phyloP scores from a whole-genome alignment of 2,329 filamentous ascomycete species.

The Alternaria viburni region DNA sequence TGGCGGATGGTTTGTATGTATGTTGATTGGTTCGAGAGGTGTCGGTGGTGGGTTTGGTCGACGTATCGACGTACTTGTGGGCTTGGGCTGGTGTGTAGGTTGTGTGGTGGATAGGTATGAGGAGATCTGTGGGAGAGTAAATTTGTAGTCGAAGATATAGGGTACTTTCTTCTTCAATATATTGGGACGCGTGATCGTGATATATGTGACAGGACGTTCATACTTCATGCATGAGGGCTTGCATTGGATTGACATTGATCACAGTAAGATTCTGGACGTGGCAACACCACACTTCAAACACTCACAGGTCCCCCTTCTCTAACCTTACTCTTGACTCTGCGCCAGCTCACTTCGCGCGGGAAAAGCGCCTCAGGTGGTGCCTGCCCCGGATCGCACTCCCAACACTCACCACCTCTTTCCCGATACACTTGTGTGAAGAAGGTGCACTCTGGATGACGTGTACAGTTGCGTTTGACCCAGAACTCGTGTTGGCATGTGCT shows the following conservation, averaged over 20 bases:
- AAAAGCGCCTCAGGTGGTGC: constrained; percentile 31
- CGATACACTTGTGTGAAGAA: constrained; percentile 24
- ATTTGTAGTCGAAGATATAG: not conserved
- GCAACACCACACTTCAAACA: not conserved
- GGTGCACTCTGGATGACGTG: constrained; percentile 19
- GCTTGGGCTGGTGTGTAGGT: not conserved
- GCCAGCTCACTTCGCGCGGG: constrained; percentile 24
- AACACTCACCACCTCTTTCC: constrained; percentile 28
- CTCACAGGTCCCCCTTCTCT: constrained; percentile 1
- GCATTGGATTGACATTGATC: not conserved
- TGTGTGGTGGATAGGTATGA: not conserved
- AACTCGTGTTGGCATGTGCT: constrained; percentile 25
- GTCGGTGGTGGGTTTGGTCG: not conserved
- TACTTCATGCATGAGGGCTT: not conserved
- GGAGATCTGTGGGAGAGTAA: not conserved
- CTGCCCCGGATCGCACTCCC: constrained; percentile 31
- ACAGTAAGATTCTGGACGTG: not conserved
- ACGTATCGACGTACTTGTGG: not conserved
- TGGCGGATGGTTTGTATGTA: not conserved
- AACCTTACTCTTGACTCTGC: constrained; percentile 12
- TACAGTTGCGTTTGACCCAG: constrained; percentile 27
- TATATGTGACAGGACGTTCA: not conserved
- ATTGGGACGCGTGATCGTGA: not conserved
- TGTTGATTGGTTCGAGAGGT: not conserved
- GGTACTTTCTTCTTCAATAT: not conserved